Conservation (phyloP, 2,329 filamentous ascomycete genomes). For the Fusarium albidum region DNA sequence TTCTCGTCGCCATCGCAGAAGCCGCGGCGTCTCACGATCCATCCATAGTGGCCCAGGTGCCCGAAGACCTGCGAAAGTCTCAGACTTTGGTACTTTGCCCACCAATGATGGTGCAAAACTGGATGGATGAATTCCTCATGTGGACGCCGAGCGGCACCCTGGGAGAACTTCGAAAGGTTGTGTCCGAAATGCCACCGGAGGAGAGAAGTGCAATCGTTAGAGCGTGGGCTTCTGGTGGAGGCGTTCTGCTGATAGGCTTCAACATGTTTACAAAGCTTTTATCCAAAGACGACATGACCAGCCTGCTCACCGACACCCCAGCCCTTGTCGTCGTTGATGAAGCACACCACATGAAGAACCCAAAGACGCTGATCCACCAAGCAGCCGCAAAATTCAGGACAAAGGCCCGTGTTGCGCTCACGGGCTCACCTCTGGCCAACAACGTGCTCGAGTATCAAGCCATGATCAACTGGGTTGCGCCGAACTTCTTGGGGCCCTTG, state of each 20-base stretch:
- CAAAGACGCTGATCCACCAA: constrained; percentile 57
- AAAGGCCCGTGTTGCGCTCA: constrained; percentile 79
- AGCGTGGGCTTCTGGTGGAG: constrained; percentile 71
- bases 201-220: constrained; percentile 57
- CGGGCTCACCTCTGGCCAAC: constrained; percentile 86
- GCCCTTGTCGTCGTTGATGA: constrained; percentile 86
- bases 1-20: constrained; percentile 78
- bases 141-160: constrained; percentile 71
- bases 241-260: constrained; percentile 82
- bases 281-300: constrained; percentile 44
- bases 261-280: constrained; percentile 64
- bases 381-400: constrained; percentile 70
- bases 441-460: constrained; percentile 83
- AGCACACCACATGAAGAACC: constrained; percentile 81
- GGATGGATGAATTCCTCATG: constrained; percentile 76
- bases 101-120: constrained; percentile 78
- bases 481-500: constrained; percentile 75
- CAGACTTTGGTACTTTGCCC: constrained; percentile 80
- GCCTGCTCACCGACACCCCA: constrained; percentile 66
- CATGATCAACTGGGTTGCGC: constrained; percentile 90
- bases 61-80: constrained; percentile 66
- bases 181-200: constrained; percentile 45
- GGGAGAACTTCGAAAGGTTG: constrained; percentile 65
- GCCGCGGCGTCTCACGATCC: constrained; percentile 67
- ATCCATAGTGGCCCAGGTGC: constrained; percentile 71